These are phyloP conservation scores for Arthrobotrys sinensis DNA, from an alignment of 2,329 filamentous ascomycete species.

Conservation along the genomic window DNA sequence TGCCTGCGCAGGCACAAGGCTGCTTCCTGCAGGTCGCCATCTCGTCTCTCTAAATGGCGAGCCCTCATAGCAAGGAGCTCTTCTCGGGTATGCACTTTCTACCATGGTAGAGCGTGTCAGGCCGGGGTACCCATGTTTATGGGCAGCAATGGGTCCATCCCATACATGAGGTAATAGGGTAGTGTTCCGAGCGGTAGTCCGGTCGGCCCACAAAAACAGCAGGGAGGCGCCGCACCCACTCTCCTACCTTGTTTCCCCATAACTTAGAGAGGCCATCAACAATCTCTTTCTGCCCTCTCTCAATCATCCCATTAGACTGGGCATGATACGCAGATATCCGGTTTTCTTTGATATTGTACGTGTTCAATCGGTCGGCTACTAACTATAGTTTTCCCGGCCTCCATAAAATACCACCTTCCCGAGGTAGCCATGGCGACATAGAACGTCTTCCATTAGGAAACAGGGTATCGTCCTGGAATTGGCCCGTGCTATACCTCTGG, in stretches of 20 bases:
- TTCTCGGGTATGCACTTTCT: no score
- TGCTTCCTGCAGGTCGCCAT: no score
- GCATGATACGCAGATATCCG: background rate
- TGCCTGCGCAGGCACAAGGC: background rate
- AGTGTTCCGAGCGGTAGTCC: background rate
- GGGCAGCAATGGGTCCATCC: no score
- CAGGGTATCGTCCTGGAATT: background rate
- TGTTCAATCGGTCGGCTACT: background rate
- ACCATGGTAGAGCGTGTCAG: no score
- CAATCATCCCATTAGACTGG: background rate
- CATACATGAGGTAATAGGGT: no score
- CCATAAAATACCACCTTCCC: background rate
- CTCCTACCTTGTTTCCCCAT: background rate
- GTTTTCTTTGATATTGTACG: background rate
- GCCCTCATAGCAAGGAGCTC: no score
- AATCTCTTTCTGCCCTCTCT: background rate
- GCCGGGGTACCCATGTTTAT: no score
- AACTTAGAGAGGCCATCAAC: background rate
- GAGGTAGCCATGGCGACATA: background rate
- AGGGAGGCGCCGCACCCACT: background rate
- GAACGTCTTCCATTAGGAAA: background rate
- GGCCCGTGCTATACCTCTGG: background rate
- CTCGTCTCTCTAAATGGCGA: no score
- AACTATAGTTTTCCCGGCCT: background rate
- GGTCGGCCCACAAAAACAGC: background rate